Conservation (phyloP, 352 stramenopile species). For the Pythium aphanidermatum region DNA sequence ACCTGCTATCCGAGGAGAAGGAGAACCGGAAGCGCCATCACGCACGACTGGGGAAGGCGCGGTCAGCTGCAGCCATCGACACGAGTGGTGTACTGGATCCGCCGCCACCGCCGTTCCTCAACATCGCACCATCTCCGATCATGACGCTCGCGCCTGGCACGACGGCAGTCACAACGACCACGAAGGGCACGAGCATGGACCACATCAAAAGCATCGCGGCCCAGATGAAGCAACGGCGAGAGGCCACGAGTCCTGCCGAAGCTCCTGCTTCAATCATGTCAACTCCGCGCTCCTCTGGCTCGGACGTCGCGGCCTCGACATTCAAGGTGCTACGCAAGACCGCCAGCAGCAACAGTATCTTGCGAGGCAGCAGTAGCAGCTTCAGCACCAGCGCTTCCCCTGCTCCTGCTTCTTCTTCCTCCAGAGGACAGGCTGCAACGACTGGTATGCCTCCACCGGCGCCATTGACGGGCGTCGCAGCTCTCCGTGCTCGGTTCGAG, state of each 20-base stretch:
- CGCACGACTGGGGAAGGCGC: conserved; percentile 39
- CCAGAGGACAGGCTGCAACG: too few relatives aligned
- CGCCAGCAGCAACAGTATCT: conserved; percentile 6
- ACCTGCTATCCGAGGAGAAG: conserved; percentile 6
- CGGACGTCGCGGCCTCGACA: neutral
- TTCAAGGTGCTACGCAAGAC: conserved; percentile 5
- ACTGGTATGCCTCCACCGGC: neutral
- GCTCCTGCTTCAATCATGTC: conserved; percentile 4
- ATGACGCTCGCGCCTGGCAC: conserved; percentile 1
- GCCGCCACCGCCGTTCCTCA: neutral
- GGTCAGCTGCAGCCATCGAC: conserved; percentile 57
- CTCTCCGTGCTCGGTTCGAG: conserved; percentile 71
- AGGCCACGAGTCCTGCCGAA: conserved; percentile 10
- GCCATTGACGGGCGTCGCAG: conserved; percentile 48
- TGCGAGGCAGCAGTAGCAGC: neutral
- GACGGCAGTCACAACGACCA: neutral
- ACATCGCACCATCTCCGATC: conserved; percentile 12
- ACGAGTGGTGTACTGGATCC: conserved; percentile 21
- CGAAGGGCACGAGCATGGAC: conserved; percentile 27
- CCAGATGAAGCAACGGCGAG: conserved; percentile 68
- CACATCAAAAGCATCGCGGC: conserved; percentile 69
- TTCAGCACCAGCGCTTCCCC: too few relatives aligned
- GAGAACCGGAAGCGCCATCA: conserved; percentile 15
- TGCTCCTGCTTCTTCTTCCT: too few relatives aligned
- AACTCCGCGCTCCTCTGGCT: neutral